Percentiles rank a stretch among this genome's conserved stretches.
Evolutionary conservation across 2,329 filamentous ascomycete species (phyloP).

Genomic region (Kalaharituber pfeilii): DNA sequence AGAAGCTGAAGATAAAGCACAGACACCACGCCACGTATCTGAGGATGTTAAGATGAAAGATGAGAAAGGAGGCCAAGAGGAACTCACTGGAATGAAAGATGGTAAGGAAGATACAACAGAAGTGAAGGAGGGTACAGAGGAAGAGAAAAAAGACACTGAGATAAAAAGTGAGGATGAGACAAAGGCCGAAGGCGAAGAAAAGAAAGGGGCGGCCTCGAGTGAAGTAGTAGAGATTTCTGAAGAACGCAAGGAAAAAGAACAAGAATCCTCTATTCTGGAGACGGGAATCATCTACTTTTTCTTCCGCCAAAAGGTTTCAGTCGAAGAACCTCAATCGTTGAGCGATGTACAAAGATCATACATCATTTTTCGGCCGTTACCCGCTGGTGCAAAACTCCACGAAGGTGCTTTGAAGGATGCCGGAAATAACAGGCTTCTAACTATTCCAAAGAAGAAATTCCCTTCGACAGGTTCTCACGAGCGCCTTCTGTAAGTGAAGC

Average conservation of each 20-base stretch:
- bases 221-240: not conserved
- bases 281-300: conserved; percentile 90
- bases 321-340: conserved; percentile 50
- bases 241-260: not conserved
- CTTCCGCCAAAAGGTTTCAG: conserved; percentile 56
- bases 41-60: too few relatives aligned
- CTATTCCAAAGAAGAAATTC: conserved; percentile 69
- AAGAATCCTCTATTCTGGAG: conserved; percentile 44
- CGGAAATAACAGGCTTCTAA: conserved; percentile 42
- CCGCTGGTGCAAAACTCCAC: conserved; percentile 45
- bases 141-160: not conserved
- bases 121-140: conserved; percentile 3
- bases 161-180: conserved; percentile 18
- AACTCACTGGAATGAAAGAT: too few relatives aligned
- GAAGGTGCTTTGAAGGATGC: conserved; percentile 10
- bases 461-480: conserved; percentile 30
- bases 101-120: conserved; percentile 6
- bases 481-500: conserved; percentile 18
- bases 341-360: conserved; percentile 61
- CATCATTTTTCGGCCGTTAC: conserved; percentile 60
- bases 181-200: conserved; percentile 17
- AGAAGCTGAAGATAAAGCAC: too few relatives aligned
- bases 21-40: too few relatives aligned
- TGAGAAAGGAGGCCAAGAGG: too few relatives aligned
- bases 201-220: not conserved